phyloP scores from a whole-genome alignment of 2,329 filamentous ascomycete species.

The Diaporthe sp. region DNA sequence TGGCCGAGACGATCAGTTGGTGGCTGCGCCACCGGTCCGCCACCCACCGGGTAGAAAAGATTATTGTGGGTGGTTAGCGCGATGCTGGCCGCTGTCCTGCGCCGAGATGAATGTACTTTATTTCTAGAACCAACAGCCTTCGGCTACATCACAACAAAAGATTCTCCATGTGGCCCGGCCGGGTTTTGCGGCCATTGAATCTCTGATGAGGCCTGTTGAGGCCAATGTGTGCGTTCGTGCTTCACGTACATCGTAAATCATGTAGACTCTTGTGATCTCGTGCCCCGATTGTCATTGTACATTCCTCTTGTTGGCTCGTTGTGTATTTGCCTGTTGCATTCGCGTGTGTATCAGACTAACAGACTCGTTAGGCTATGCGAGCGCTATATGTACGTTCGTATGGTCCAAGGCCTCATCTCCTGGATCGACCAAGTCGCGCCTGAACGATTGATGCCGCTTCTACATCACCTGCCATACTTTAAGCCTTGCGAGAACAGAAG shows the following conservation, averaged over 20 bases:
- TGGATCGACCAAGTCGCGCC: too few species aligned
- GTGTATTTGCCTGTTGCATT: too few species aligned
- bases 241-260: not conserved
- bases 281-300: not conserved
- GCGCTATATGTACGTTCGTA: too few species aligned
- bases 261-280: not conserved
- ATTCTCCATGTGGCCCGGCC: not conserved
- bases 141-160: not conserved
- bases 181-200: not conserved
- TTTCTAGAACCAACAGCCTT: not conserved
- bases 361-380: too few species aligned
- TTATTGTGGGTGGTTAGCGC: not conserved
- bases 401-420: too few species aligned
- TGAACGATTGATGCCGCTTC: too few species aligned
- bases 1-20: not conserved
- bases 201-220: not conserved
- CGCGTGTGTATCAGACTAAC: too few species aligned
- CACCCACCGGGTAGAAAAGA: not conserved
- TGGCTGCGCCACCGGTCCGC: not conserved
- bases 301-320: not conserved
- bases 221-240: too few species aligned
- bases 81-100: not conserved
- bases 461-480: too few species aligned
- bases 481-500: too few species aligned
- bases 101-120: not conserved